phyloP scores from a whole-genome alignment of 208 protist genomes.

The Lotmaria passim region DNA sequence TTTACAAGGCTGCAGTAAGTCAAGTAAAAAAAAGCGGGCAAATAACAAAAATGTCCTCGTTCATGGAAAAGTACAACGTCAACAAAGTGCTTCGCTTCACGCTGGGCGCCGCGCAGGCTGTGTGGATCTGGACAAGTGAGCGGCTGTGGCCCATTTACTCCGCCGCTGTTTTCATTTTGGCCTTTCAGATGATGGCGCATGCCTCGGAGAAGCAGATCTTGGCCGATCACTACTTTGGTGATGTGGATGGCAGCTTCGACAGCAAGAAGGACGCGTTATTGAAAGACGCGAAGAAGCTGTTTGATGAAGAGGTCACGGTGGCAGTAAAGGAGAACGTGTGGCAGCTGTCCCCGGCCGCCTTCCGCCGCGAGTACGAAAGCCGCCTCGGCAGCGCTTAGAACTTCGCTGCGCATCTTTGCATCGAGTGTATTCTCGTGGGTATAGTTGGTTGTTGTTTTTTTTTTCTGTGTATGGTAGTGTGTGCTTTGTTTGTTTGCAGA shows the following conservation, averaged over 20 bases:
- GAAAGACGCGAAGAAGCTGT: conserved; percentile 64
- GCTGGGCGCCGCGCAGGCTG: conserved; percentile 33
- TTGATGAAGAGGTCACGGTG: conserved; percentile 82
- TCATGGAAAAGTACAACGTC: conserved; percentile 53
- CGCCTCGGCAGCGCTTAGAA: conserved; percentile 42
- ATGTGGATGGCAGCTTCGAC: conserved; percentile 31
- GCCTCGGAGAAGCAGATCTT: conserved; percentile 88
- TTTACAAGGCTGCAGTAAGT: too few species aligned
- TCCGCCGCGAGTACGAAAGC: conserved; percentile 70
- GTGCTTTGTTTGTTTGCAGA: background rate
- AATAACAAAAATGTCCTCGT: conserved; percentile 43
- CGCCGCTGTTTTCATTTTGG: conserved; percentile 69
- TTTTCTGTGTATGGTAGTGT: background rate
- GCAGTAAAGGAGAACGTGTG: conserved; percentile 88
- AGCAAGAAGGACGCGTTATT: conserved; percentile 49
- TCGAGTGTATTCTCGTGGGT: too few species aligned
- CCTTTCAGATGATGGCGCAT: conserved; percentile 75
- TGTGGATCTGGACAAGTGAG: conserved; percentile 58
- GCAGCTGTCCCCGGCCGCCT: conserved; percentile 60
- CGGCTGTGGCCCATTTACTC: conserved; percentile 86
- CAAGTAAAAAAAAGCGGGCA: conserved; percentile 5
- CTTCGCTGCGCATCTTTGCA: too few species aligned
- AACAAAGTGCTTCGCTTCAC: conserved; percentile 35
- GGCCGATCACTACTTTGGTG: conserved; percentile 83
- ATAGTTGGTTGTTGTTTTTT: background rate